These are phyloP conservation scores for Pseudogymnoascus sp. DNA, from an alignment of 2,329 filamentous ascomycete genomes.

Conservation along the genomic window DNA sequence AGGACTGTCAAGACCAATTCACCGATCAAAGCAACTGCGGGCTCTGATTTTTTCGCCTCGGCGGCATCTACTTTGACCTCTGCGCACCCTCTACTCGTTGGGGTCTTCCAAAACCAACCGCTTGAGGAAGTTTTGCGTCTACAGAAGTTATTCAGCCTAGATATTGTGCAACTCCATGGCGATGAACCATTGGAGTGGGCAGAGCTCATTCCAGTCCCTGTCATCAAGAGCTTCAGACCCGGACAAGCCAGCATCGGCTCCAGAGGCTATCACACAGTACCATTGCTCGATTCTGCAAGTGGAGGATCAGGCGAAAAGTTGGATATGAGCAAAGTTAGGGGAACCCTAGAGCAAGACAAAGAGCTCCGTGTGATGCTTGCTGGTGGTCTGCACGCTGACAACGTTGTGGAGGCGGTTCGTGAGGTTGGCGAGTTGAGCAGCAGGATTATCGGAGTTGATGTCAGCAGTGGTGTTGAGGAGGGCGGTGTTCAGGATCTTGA, in stretches of 20 bases:
- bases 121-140: constrained; percentile 73
- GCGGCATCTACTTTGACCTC: constrained; percentile 42
- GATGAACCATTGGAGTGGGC: constrained; percentile 91
- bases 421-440: constrained; percentile 52
- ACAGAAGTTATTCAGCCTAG: constrained; percentile 68
- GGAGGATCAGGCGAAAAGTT: constrained; percentile 76
- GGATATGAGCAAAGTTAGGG: constrained; percentile 62
- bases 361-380: constrained; percentile 74
- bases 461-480: constrained; percentile 88
- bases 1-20: constrained; percentile 10
- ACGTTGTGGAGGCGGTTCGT: constrained; percentile 61
- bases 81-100: constrained; percentile 69
- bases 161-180: constrained; percentile 89
- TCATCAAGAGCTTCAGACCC: constrained; percentile 79
- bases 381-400: constrained; percentile 74
- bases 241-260: constrained; percentile 53
- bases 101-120: constrained; percentile 89
- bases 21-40: background rate
- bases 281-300: constrained; percentile 78
- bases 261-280: constrained; percentile 74
- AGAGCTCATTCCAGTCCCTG: constrained; percentile 78
- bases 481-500: constrained; percentile 71
- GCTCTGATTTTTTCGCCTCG: constrained; percentile 66
- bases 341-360: constrained; percentile 56
- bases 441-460: constrained; percentile 76